Percentiles rank a stretch among this genome's conserved stretches.
phyloP scores from a whole-genome alignment of 2,329 filamentous ascomycete species.

The Pestalotiopsis sp. region DNA sequence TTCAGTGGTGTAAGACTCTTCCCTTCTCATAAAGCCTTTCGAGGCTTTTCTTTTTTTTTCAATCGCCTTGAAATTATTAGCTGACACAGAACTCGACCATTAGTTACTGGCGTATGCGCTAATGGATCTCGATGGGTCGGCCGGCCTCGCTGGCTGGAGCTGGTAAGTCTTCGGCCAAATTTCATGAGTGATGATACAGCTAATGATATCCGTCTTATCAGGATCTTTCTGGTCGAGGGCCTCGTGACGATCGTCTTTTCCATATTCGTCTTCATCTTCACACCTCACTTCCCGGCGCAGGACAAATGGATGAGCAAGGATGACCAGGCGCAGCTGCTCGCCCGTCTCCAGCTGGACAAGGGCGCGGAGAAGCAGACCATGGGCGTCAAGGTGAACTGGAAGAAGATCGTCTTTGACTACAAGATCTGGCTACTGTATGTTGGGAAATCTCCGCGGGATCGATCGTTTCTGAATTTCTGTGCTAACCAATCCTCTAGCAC shows the following conservation, averaged over 20 bases:
- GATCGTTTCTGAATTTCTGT: not conserved
- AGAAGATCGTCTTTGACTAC: slow-evolving; percentile 10
- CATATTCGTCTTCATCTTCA: slow-evolving; percentile 8
- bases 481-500: not conserved
- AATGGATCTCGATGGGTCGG: not conserved
- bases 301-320: slow-evolving; percentile 8
- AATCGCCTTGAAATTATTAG: not conserved
- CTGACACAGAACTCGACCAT: not conserved
- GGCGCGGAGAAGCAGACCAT: slow-evolving; percentile 4
- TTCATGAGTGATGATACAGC: not conserved
- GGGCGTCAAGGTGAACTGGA: slow-evolving; percentile 9
- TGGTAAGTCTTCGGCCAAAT: not conserved
- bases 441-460: not conserved
- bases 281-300: slow-evolving; percentile 11
- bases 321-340: slow-evolving; percentile 7
- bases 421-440: slow-evolving; percentile 13
- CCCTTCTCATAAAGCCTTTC: not conserved
- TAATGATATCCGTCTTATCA: not conserved
- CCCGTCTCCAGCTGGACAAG: slow-evolving; percentile 9
- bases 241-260: slow-evolving; percentile 8
- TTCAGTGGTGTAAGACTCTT: slow-evolving; percentile 9
- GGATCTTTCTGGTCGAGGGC: slow-evolving; percentile 11
- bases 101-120: slow-evolving; percentile 11
- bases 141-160: slow-evolving; percentile 6
- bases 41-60: no score